Conservation (phyloP, 805 yeast genomes). For the Suhomyces xylopsoci region DNA sequence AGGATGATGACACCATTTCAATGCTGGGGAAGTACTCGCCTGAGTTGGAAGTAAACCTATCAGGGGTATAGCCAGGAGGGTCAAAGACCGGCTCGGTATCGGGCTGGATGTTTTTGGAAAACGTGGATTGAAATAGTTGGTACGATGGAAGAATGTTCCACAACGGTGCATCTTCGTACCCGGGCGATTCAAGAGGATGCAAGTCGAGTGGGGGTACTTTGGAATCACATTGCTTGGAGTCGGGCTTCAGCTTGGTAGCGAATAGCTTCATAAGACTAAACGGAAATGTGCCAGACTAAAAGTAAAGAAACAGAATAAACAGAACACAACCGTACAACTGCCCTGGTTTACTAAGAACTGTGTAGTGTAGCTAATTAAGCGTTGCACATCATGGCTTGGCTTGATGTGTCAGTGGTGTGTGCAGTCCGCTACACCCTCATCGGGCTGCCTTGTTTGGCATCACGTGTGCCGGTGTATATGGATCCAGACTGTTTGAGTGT, state of each 20-base stretch:
- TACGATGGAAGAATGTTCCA: constrained; percentile 32
- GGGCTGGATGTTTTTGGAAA: constrained; percentile 22
- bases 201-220: background rate
- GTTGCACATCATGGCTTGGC: background rate
- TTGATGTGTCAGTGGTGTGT: background rate
- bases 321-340: background rate
- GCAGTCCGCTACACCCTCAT: background rate
- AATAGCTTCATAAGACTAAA: background rate
- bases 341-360: background rate
- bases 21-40: constrained; percentile 5
- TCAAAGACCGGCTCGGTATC: constrained; percentile 17
- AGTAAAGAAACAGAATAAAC: background rate
- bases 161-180: constrained; percentile 24
- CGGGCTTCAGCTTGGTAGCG: background rate
- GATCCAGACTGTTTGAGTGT: background rate
- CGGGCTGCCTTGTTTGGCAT: background rate
- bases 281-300: background rate
- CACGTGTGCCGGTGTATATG: background rate
- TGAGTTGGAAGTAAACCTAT: background rate
- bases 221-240: background rate
- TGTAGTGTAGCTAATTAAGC: background rate
- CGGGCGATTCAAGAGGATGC: constrained; percentile 23
- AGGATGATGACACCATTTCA: background rate
- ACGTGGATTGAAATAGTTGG: constrained; percentile 29
- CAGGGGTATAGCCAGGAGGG: constrained; percentile 21